phyloP scores from a whole-genome alignment of 345 rosid species.

The Euphorbia peplus region DNA sequence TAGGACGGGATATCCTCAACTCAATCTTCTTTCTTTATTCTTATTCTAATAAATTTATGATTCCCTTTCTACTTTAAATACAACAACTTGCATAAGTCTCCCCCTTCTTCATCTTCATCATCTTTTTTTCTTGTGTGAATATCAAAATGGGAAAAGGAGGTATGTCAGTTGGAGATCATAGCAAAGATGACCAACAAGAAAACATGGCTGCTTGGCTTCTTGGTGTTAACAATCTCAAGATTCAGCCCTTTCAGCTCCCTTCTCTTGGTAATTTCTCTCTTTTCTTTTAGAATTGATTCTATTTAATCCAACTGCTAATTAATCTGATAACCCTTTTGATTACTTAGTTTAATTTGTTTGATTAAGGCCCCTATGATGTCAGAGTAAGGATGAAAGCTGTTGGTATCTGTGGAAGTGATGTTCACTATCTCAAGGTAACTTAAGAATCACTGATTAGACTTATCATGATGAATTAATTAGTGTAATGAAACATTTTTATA shows the following conservation, averaged over 20 bases:
- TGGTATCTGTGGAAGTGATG: slow-evolving; percentile 68
- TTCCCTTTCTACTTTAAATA: background rate
- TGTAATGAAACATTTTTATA: too few species aligned
- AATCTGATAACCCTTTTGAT: background rate
- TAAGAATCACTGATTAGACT: too few species aligned
- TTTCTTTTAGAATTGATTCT: slow-evolving; percentile 5
- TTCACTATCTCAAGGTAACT: slow-evolving; percentile 57
- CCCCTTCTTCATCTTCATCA: background rate
- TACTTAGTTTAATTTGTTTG: background rate
- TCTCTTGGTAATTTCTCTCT: slow-evolving; percentile 36
- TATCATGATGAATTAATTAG: too few species aligned
- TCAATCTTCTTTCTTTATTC: background rate
- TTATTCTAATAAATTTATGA: background rate
- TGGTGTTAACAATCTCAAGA: slow-evolving; percentile 48
- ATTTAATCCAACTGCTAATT: background rate
- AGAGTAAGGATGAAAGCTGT: slow-evolving; percentile 54
- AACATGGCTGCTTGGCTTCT: slow-evolving; percentile 69
- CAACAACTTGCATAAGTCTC: too few species aligned
- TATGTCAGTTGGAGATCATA: slow-evolving; percentile 19
- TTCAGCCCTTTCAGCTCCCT: slow-evolving; percentile 58
- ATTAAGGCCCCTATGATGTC: slow-evolving; percentile 49
- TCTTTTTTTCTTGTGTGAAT: background rate
- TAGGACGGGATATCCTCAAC: background rate
- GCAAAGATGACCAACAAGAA: slow-evolving; percentile 27
- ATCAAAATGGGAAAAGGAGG: slow-evolving; percentile 6